These are phyloP conservation scores for Cladosporium halotolerans DNA, from an alignment of 2,329 filamentous ascomycete genomes.

Conservation along the genomic window DNA sequence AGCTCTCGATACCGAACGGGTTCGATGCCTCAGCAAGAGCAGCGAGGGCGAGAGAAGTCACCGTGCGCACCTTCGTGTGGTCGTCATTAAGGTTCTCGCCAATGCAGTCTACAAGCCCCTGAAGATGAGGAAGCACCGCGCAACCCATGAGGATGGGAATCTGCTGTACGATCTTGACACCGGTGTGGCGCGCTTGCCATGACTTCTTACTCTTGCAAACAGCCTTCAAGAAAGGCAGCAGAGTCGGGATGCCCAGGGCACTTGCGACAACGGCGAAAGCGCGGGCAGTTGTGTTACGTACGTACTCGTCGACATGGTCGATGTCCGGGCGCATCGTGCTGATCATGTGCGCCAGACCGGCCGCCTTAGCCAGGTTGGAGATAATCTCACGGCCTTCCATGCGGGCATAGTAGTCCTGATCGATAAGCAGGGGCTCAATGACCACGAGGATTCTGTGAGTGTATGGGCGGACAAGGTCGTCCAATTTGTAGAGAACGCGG, in stretches of 20 bases:
- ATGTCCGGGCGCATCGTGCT: slow-evolving; percentile 99
- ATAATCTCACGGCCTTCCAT: slow-evolving; percentile 98
- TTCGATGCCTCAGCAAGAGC: slow-evolving; percentile 93
- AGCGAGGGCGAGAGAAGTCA: slow-evolving; percentile 90
- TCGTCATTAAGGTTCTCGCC: slow-evolving; percentile 94
- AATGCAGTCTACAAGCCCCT: slow-evolving; percentile 93
- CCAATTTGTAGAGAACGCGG: slow-evolving; percentile 94
- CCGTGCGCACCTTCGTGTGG: slow-evolving; percentile 94
- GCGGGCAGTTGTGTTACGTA: slow-evolving; percentile 92
- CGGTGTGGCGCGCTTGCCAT: slow-evolving; percentile 95
- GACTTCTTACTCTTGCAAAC: slow-evolving; percentile 98
- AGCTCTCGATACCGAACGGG: slow-evolving; percentile 98
- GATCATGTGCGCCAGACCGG: slow-evolving; percentile 97
- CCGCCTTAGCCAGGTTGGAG: slow-evolving; percentile 93
- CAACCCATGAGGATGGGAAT: slow-evolving; percentile 99
- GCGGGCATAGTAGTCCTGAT: slow-evolving; percentile 98
- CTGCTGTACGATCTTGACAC: slow-evolving; percentile 98
- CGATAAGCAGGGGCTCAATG: slow-evolving; percentile 97
- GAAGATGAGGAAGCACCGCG: slow-evolving; percentile 88
- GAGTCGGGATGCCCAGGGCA: slow-evolving; percentile 87
- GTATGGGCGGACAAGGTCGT: slow-evolving; percentile 90
- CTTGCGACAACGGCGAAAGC: slow-evolving; percentile 97
- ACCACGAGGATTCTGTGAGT: slow-evolving; percentile 98
- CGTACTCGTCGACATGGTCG: slow-evolving; percentile 96
- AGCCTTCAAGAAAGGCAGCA: slow-evolving; percentile 89